Base-by-base conservation (phyloP, 495 filamentous ascomycete species). In the Delitschia confertaspora region DNA sequence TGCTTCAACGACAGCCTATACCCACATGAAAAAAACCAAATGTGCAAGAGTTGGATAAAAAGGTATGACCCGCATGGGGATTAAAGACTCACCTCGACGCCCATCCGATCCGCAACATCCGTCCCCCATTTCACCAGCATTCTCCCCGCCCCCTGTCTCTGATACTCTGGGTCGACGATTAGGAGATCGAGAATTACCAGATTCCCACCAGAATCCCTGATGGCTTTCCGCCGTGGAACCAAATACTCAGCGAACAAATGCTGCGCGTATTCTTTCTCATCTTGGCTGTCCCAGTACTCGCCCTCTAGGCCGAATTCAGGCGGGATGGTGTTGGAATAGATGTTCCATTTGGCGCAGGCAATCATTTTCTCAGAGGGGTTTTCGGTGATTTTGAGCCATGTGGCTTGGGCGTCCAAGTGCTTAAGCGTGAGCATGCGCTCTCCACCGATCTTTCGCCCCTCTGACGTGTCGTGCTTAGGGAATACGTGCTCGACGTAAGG, bases 401-500 rank as follows among this genome's bases (percentile, higher is more conserved):
- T 43, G 13, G 40, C 18, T 7, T 33, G 22, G 3, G 13, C 16
- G 18, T 43, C 40, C 2, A 20, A 20, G 23, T 14, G 33, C 29
- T 14, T 33, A 10, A 22, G 22, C 7, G 27, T 31, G 17, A 47
- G 44, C 21, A 47, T 31, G 17, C 44, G 44, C 13, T 47, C 44
- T 18, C n/a, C 44, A 8, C 44, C 44, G 3, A 8, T 29, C 4
- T 5, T 29, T 3, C 34, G 34, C 6, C 44, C 44, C 14, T 18
- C 25, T 17, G 44, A 29, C 8, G 35, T 47, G 18, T 35, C 26
- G 27, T 39, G 44, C 8, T 22, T 36, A 17, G 44, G 44, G 18
- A 37, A 47, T 2, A 47, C 44, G 25, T 34, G 14, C 1, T 47
- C 35, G 34, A 39, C 26, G 35, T 47, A 47, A 8, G 14, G 19